Conservation (phyloP, 2,329 filamentous ascomycete species). For the Chrysosporium keratinophilum region DNA sequence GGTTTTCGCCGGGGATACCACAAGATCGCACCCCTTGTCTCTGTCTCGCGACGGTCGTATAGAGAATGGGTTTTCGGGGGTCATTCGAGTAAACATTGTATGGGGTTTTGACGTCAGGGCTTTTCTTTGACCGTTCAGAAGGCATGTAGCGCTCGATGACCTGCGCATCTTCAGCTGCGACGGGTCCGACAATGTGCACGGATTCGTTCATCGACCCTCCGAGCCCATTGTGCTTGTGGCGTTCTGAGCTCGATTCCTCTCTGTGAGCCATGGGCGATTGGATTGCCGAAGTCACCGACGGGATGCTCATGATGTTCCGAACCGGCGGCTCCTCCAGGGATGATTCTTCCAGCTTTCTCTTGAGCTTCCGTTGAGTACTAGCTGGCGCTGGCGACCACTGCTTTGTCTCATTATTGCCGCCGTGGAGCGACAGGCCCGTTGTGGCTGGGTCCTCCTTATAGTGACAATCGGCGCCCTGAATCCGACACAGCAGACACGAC, state of each 20-base stretch:
- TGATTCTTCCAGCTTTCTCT: slow-evolving; percentile 13
- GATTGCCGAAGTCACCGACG: background rate
- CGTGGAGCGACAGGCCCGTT: slow-evolving; percentile 21
- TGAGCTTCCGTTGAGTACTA: slow-evolving; percentile 6
- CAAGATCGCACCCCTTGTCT: slow-evolving; percentile 40
- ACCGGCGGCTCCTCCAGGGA: background rate
- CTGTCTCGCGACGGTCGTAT: slow-evolving; percentile 41
- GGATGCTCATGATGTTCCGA: slow-evolving; percentile 8
- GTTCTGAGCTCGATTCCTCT: background rate
- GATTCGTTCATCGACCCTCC: slow-evolving; percentile 29
- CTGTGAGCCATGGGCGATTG: background rate
- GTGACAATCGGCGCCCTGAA: slow-evolving; percentile 48
- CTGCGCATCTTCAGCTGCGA: slow-evolving; percentile 50
- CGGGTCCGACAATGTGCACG: slow-evolving; percentile 50
- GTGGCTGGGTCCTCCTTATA: slow-evolving; percentile 38
- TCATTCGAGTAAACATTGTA: slow-evolving; percentile 45
- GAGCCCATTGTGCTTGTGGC: slow-evolving; percentile 12
- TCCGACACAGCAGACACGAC: slow-evolving; percentile 48
- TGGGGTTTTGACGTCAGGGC: slow-evolving; percentile 33
- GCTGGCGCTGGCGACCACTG: slow-evolving; percentile 12
- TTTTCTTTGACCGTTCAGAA: slow-evolving; percentile 30
- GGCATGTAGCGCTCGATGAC: slow-evolving; percentile 51
- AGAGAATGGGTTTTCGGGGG: slow-evolving; percentile 38
- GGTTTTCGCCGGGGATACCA: slow-evolving; percentile 38
- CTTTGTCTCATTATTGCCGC: slow-evolving; percentile 4